Evolutionary conservation across 805 yeast genomes (phyloP).

Genomic region (Saccharomyces kudriavzevii): DNA sequence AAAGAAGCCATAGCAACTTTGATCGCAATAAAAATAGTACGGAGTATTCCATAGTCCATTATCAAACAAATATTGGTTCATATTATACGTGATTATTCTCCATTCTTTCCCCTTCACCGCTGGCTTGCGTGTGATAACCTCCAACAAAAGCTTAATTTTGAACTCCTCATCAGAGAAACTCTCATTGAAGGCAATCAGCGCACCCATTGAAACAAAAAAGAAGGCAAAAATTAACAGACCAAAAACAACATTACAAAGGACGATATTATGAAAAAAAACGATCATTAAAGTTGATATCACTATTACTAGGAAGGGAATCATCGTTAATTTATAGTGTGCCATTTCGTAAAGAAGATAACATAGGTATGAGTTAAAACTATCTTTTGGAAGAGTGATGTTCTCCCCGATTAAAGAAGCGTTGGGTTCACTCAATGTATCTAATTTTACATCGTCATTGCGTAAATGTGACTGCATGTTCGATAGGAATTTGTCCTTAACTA

Average conservation of each 20-base stretch:
- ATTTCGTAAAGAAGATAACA: not conserved
- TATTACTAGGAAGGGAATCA: not conserved
- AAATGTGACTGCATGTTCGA: not conserved
- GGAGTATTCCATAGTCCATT: not conserved
- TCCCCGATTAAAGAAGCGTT: not conserved
- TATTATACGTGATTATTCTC: not conserved
- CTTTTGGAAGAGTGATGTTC: not conserved
- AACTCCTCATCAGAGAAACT: not conserved
- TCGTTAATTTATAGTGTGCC: not conserved
- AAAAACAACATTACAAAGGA: not conserved
- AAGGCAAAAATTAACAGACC: not conserved
- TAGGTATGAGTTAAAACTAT: not conserved
- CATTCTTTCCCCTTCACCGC: not conserved
- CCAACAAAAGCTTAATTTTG: not conserved
- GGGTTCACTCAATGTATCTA: not conserved
- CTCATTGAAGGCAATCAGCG: not conserved
- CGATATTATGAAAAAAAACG: not conserved
- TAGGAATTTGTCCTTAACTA: not conserved
- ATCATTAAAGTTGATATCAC: not conserved
- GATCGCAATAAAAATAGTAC: not conserved
- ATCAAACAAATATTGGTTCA: not conserved
- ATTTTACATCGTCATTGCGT: not conserved
- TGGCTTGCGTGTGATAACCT: not conserved
- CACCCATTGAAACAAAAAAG: not conserved
- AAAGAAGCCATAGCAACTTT: not conserved